These are phyloP conservation scores for Pseudotulostoma volvatum DNA, from an alignment of 495 filamentous ascomycete genomes.

Conservation along the genomic window DNA sequence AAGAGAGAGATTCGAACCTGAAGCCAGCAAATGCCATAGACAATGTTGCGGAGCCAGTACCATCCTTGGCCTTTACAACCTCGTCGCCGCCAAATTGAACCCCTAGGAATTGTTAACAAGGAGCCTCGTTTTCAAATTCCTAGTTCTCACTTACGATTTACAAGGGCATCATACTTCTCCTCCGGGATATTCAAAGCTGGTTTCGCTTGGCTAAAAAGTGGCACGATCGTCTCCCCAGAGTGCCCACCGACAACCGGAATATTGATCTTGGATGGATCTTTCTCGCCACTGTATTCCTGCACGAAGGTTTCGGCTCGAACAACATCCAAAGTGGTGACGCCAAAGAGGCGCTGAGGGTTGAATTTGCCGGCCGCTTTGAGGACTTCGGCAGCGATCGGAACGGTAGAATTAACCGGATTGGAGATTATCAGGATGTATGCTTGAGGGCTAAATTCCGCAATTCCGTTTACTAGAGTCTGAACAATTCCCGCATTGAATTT, in stretches of 20 bases:
- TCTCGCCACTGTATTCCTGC: slow-evolving; percentile 63
- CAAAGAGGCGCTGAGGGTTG: slow-evolving; percentile 84
- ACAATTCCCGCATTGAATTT: slow-evolving; percentile 96
- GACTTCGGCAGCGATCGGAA: slow-evolving; percentile 92
- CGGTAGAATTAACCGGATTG: slow-evolving; percentile 98
- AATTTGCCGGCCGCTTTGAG: slow-evolving; percentile 87
- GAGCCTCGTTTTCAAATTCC: neutral
- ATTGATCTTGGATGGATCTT: slow-evolving; percentile 60
- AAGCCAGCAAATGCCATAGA: slow-evolving; percentile 97
- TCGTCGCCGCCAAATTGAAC: slow-evolving; percentile 98
- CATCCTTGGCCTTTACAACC: slow-evolving; percentile 96
- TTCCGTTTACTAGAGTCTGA: slow-evolving; percentile 64
- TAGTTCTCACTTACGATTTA: slow-evolving; percentile 49
- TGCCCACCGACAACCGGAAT: slow-evolving; percentile 95
- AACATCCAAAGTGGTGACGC: slow-evolving; percentile 95
- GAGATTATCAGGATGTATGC: slow-evolving; percentile 93
- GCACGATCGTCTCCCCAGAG: slow-evolving; percentile 94
- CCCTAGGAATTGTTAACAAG: slow-evolving; percentile 26
- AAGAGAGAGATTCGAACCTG: slow-evolving; percentile 38
- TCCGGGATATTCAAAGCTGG: slow-evolving; percentile 63
- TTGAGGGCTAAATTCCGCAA: slow-evolving; percentile 75
- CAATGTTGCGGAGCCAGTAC: slow-evolving; percentile 83
- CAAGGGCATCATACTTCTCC: slow-evolving; percentile 71
- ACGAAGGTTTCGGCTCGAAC: slow-evolving; percentile 97
- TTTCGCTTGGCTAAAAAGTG: slow-evolving; percentile 81